These are phyloP conservation scores for Cytospora schulzeri DNA, from an alignment of 2,329 filamentous ascomycete species.

Conservation along the genomic window DNA sequence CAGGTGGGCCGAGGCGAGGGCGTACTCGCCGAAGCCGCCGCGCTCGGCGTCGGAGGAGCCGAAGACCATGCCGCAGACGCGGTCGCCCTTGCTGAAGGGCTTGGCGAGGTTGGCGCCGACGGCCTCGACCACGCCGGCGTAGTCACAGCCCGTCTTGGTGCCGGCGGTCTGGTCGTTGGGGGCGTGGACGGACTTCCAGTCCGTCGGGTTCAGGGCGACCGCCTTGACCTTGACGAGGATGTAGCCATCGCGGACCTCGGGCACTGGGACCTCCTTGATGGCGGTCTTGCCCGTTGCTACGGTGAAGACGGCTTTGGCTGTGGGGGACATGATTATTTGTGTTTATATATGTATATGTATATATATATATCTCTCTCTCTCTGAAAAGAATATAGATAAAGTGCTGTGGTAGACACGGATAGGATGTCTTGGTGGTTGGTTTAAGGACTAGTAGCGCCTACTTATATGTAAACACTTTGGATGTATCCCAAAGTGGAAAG, in stretches of 20 bases:
- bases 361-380: no score
- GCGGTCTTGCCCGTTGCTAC: background rate
- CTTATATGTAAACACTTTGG: no score
- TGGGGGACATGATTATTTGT: conserved; percentile 19
- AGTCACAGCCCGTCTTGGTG: conserved; percentile 41
- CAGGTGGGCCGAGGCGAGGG: conserved; percentile 42
- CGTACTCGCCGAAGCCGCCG: conserved; percentile 47
- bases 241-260: conserved; percentile 17
- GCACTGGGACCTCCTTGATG: conserved; percentile 16
- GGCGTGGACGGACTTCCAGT: conserved; percentile 16
- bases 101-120: conserved; percentile 47
- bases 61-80: conserved; percentile 36
- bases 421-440: background rate
- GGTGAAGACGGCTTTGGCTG: conserved; percentile 16
- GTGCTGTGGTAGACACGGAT: background rate
- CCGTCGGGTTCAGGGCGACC: conserved; percentile 20
- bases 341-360: background rate
- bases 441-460: background rate
- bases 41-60: conserved; percentile 39
- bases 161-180: background rate
- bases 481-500: background rate
- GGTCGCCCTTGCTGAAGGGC: conserved; percentile 49
- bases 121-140: conserved; percentile 48
- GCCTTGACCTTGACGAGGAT: conserved; percentile 24
- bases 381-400: background rate